Percentiles rank a stretch among this genome's conserved stretches.
phyloP scores from a whole-genome alignment of 2,329 filamentous ascomycete genomes.

The Penicillium oxalicum region DNA sequence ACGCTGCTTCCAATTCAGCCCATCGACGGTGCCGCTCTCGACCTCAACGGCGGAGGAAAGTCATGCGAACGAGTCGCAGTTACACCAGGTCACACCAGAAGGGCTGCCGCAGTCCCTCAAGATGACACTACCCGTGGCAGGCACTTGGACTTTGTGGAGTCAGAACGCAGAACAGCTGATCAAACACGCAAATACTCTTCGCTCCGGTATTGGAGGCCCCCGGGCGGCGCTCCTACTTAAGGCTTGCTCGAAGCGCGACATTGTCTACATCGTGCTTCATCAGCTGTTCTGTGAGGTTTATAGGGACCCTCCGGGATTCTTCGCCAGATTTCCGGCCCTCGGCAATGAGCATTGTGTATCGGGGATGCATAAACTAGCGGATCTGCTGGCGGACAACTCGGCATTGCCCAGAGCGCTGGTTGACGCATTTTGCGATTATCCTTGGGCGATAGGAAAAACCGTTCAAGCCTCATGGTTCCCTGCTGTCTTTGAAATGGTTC shows the following conservation, averaged over 20 bases:
- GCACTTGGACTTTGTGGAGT: constrained; percentile 10
- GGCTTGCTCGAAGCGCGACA: constrained; percentile 53
- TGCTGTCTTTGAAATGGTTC: constrained; percentile 34
- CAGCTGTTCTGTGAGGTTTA: constrained; percentile 59
- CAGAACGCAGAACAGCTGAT: neutral
- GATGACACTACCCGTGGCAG: neutral
- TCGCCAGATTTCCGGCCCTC: constrained; percentile 31
- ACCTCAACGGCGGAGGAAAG: neutral
- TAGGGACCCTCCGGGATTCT: constrained; percentile 19
- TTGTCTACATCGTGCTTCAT: constrained; percentile 60
- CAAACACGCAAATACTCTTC: neutral
- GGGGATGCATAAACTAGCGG: constrained; percentile 23
- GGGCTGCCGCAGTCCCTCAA: neutral
- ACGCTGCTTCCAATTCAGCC: neutral
- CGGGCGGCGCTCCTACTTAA: constrained; percentile 52
- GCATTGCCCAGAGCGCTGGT: neutral
- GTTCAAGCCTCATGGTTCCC: constrained; percentile 30
- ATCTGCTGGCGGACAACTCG: constrained; percentile 44
- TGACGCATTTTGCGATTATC: constrained; percentile 35
- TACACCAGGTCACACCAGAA: neutral
- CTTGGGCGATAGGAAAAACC: constrained; percentile 22
- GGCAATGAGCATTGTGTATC: constrained; percentile 31
- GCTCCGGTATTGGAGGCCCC: constrained; percentile 22
- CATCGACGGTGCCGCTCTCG: neutral
- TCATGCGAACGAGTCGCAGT: neutral